Conservation (phyloP, 2,329 filamentous ascomycete species). For the Teratosphaeria destructans region DNA sequence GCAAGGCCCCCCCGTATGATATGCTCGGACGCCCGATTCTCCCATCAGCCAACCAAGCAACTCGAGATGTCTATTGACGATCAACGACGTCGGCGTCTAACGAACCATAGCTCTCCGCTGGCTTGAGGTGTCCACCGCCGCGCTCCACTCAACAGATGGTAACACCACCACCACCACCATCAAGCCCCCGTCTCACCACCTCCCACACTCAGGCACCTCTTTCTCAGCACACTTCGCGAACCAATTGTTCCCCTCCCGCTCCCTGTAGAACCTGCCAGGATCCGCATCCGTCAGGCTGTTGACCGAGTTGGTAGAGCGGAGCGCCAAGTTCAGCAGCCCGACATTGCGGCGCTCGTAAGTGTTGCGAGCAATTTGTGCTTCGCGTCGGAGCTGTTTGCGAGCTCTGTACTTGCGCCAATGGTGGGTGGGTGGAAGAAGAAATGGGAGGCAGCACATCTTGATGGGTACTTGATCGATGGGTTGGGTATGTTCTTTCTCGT, state of each 20-base stretch:
- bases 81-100: no score
- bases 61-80: no score
- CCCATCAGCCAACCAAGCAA: no score
- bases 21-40: no score
- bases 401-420: not conserved
- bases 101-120: no score
- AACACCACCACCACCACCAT: not conserved
- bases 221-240: constrained; percentile 1
- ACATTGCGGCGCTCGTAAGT: constrained; percentile 9
- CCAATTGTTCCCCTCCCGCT: constrained; percentile 4
- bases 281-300: constrained; percentile 14
- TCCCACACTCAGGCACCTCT: not conserved
- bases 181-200: not conserved
- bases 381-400: not conserved
- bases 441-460: not conserved
- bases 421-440: not conserved
- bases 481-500: not conserved
- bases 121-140: no score
- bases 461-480: not conserved
- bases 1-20: no score
- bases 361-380: constrained; percentile 2
- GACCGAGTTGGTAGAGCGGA: constrained; percentile 5
- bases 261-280: constrained; percentile 9
- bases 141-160: not conserved
- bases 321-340: constrained; percentile 9